Conservation (phyloP, 2,329 filamentous ascomycete genomes). For the Penicillium sp. region DNA sequence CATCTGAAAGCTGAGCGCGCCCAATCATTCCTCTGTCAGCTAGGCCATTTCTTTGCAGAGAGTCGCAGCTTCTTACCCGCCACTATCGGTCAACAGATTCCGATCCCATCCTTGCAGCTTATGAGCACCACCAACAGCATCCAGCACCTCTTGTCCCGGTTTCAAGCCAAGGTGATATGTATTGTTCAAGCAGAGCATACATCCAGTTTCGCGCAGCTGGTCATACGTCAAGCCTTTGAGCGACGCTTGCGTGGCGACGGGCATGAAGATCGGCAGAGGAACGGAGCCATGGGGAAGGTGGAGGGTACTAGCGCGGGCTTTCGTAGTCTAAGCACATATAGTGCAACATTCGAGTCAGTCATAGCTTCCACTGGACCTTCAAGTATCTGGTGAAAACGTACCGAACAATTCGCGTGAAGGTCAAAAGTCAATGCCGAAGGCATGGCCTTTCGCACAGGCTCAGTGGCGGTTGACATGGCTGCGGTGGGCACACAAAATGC, state of each 20-base stretch:
- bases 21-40: neutral
- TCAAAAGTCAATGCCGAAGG: slow-evolving; percentile 74
- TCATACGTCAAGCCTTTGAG: slow-evolving; percentile 92
- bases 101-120: slow-evolving; percentile 92
- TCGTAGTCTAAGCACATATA: slow-evolving; percentile 69
- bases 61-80: slow-evolving; percentile 43
- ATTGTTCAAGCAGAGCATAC: slow-evolving; percentile 92
- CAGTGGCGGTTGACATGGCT: slow-evolving; percentile 34
- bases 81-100: slow-evolving; percentile 80
- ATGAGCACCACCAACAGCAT: slow-evolving; percentile 87
- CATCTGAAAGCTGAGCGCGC: slow-evolving; percentile 82
- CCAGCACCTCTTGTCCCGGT: slow-evolving; percentile 86
- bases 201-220: slow-evolving; percentile 86
- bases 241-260: slow-evolving; percentile 93
- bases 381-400: slow-evolving; percentile 49
- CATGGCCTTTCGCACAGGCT: slow-evolving; percentile 36
- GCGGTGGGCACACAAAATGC: slow-evolving; percentile 9
- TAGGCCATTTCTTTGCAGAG: neutral
- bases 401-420: slow-evolving; percentile 75
- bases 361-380: slow-evolving; percentile 8
- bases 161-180: slow-evolving; percentile 96
- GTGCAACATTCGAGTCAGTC: slow-evolving; percentile 2
- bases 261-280: slow-evolving; percentile 94
- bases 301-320: slow-evolving; percentile 85
- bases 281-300: slow-evolving; percentile 90